phyloP scores from a whole-genome alignment of 306 rosid species.

The Castanopsis chinensis region DNA sequence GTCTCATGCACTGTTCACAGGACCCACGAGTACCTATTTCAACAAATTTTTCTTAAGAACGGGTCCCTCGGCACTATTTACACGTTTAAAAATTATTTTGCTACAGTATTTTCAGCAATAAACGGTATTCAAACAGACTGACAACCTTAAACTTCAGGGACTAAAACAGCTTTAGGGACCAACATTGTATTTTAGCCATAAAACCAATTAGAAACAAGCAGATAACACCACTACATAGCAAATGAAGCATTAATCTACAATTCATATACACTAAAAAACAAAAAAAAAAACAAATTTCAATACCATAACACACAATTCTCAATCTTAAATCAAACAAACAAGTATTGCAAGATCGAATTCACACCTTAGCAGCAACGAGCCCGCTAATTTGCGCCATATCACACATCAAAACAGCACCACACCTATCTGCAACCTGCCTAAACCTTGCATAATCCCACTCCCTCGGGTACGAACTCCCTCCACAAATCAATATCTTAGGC shows the following conservation, averaged over 20 bases:
- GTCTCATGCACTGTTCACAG: no score
- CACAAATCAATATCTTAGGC: constrained; percentile 94
- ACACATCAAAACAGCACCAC: constrained; percentile 83
- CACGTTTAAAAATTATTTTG: no score
- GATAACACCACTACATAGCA: background rate
- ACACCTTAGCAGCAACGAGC: constrained; percentile 82
- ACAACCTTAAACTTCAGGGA: no score
- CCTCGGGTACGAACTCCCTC: constrained; percentile 92
- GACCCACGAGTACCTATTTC: no score
- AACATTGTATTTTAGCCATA: no score
- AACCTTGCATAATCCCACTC: constrained; percentile 92
- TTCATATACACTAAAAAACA: background rate
- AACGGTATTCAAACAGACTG: no score
- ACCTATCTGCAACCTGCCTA: constrained; percentile 85
- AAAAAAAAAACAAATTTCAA: background rate
- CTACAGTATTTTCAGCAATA: no score
- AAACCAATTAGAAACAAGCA: no score
- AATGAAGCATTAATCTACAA: background rate
- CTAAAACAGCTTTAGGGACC: no score
- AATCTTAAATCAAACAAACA: background rate
- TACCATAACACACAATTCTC: background rate
- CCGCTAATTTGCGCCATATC: constrained; percentile 99
- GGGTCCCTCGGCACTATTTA: no score
- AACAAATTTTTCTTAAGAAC: no score
- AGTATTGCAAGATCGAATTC: constrained; percentile 13